phyloP scores from a whole-genome alignment of 1,284 basidiomycete genomes.

The Sanguinoderma infundibulare region DNA sequence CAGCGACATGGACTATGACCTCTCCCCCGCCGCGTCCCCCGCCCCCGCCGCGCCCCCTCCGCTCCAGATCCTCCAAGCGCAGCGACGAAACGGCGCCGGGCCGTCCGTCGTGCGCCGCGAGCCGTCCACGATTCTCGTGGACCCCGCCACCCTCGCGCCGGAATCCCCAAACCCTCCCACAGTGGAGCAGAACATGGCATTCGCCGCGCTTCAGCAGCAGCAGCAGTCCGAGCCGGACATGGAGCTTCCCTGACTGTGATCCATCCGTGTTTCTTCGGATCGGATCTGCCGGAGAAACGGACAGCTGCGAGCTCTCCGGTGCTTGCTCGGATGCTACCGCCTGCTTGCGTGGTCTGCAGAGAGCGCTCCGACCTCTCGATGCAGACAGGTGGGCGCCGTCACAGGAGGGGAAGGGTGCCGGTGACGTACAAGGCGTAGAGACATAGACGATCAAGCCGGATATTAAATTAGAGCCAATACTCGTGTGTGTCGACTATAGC shows the following conservation, averaged over 20 bases:
- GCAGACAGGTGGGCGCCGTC: neutral
- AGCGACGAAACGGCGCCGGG: neutral
- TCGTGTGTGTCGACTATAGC: constrained; percentile 17
- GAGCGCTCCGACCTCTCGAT: neutral
- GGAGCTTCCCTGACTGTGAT: neutral
- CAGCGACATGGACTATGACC: constrained; percentile 63
- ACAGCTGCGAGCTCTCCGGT: neutral
- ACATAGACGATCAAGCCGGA: neutral
- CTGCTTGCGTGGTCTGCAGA: neutral
- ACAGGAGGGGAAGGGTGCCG: too few relatives aligned
- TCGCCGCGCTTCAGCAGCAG: constrained; percentile 64
- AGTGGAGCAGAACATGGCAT: constrained; percentile 82
- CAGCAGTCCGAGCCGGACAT: constrained; percentile 11
- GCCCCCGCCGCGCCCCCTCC: constrained; percentile 9
- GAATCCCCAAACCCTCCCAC: constrained; percentile 61
- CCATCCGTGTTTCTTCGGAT: neutral
- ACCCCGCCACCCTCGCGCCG: constrained; percentile 51
- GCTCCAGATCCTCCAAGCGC: neutral
- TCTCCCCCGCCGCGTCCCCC: constrained; percentile 60
- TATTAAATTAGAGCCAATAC: constrained; percentile 20
- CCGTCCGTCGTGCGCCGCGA: constrained; percentile 35
- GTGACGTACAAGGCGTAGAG: neutral
- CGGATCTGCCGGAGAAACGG: neutral
- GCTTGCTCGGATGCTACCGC: neutral
- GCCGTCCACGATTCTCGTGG: constrained; percentile 57